These are phyloP conservation scores for Bonia amplexicaulis DNA, from an alignment of 176 grass and related monocot genomes.

Conservation along the genomic window DNA sequence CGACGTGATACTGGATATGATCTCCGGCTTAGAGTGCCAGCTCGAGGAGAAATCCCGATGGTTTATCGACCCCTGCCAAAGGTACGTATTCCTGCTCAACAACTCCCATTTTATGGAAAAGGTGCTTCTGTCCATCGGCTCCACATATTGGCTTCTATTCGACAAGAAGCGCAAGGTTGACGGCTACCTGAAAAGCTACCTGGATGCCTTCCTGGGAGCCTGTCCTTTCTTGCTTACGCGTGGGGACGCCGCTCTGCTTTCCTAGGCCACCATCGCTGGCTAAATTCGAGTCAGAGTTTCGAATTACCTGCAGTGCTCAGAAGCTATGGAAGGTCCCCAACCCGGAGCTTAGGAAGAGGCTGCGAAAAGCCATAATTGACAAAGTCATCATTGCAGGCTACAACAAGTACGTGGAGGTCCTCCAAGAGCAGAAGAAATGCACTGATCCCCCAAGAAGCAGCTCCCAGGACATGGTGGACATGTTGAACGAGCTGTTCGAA, in stretches of 20 bases:
- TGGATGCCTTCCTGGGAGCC: neutral
- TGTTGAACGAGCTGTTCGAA: slow-evolving; percentile 10
- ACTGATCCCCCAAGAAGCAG: neutral
- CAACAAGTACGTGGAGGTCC: neutral
- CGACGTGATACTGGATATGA: neutral
- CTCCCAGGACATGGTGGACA: too few species aligned
- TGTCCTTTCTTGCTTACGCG: neutral
- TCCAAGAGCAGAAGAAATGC: neutral
- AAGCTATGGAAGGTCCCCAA: slow-evolving; percentile 16
- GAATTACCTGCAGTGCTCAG: neutral
- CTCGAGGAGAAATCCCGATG: neutral
- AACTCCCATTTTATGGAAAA: neutral
- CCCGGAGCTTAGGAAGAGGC: neutral
- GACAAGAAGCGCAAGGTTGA: neutral
- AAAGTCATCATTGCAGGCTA: neutral
- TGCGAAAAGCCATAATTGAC: neutral
- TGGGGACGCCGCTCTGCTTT: neutral
- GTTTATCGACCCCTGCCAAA: neutral
- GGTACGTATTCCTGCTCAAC: neutral
- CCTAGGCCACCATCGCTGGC: neutral
- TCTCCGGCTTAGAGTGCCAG: neutral
- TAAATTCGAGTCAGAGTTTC: neutral
- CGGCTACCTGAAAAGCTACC: neutral
- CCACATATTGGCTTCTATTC: too few species aligned
- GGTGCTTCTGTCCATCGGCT: neutral